These are phyloP conservation scores for Gnomoniopsis sp. DNA, from an alignment of 2,329 filamentous ascomycete species.

Conservation along the genomic window DNA sequence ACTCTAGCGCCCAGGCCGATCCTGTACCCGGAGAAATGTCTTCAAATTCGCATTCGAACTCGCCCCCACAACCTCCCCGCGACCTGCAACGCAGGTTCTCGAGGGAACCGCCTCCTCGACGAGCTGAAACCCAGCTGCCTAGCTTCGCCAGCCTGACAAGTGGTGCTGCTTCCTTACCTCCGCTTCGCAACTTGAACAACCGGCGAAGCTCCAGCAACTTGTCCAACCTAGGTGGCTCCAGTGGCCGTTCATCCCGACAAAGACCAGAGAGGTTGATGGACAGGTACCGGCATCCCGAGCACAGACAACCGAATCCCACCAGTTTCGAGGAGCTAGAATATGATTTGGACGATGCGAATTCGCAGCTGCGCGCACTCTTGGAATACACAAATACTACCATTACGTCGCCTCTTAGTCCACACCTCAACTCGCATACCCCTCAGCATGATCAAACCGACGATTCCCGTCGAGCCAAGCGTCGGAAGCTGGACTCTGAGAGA, in stretches of 20 bases:
- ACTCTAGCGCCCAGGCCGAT: not conserved
- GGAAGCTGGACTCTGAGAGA: constrained; percentile 66
- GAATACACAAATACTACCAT: constrained; percentile 26
- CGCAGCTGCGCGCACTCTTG: constrained; percentile 41
- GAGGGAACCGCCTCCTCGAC: constrained; percentile 29
- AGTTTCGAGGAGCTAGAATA: constrained; percentile 36
- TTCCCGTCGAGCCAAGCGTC: constrained; percentile 59
- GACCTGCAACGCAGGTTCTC: constrained; percentile 34
- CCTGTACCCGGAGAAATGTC: constrained; percentile 30
- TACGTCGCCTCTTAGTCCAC: constrained; percentile 28
- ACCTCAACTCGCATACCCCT: constrained; percentile 31
- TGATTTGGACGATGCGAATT: constrained; percentile 39
- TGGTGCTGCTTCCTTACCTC: constrained; percentile 31
- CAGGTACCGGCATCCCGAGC: constrained; percentile 22
- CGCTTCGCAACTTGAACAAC: constrained; percentile 32
- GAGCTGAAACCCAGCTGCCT: constrained; percentile 23
- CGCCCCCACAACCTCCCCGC: constrained; percentile 22
- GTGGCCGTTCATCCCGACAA: constrained; percentile 22
- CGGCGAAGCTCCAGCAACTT: constrained; percentile 25
- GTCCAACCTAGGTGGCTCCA: constrained; percentile 22
- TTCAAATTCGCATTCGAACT: constrained; percentile 22
- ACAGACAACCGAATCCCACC: constrained; percentile 15
- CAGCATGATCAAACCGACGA: constrained; percentile 42
- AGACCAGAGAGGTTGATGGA: constrained; percentile 28
- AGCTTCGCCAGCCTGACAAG: constrained; percentile 18